Conservation (phyloP, 306 rosid species). For the Nissolia schottii region DNA sequence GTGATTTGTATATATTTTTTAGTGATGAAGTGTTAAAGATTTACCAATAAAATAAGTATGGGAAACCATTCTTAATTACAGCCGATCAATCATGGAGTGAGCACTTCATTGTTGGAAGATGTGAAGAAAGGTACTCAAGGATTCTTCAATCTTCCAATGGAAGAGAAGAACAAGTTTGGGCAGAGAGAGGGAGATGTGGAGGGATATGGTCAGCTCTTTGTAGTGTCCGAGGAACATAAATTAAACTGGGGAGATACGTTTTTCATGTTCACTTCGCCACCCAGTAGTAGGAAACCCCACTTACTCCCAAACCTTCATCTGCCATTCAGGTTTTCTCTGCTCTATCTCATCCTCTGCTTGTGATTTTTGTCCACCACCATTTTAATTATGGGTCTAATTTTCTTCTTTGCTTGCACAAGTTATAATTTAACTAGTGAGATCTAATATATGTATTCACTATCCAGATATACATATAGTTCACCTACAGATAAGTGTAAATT, state of each 20-base stretch:
- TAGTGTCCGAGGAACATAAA: slow-evolving; percentile 42
- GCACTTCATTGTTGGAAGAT: slow-evolving; percentile 25
- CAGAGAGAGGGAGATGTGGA: slow-evolving; percentile 23
- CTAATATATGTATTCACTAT: too few species aligned
- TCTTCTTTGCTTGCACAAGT: too few species aligned
- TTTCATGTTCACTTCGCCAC: slow-evolving; percentile 8
- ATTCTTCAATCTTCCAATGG: slow-evolving; percentile 34
- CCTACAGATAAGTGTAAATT: neutral
- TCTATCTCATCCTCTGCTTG: neutral
- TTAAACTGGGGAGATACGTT: slow-evolving; percentile 43
- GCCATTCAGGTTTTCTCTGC: slow-evolving; percentile 25
- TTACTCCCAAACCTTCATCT: slow-evolving; percentile 28
- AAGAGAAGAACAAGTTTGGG: slow-evolving; percentile 34
- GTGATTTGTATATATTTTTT: too few species aligned
- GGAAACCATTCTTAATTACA: too few species aligned
- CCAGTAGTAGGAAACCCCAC: slow-evolving; percentile 30
- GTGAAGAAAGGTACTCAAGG: slow-evolving; percentile 31
- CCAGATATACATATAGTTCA: neutral
- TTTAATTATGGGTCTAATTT: too few species aligned
- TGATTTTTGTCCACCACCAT: neutral
- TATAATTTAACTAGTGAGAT: too few species aligned
- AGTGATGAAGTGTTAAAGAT: too few species aligned
- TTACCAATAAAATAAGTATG: too few species aligned
- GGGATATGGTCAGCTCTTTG: slow-evolving; percentile 43
- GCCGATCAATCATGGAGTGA: slow-evolving; percentile 27